A percentile compares a stretch with the other conserved stretches of the same genome.
These are phyloP conservation scores for Sinapis alba DNA, from an alignment of 441 rosid species.

Conservation along the genomic window DNA sequence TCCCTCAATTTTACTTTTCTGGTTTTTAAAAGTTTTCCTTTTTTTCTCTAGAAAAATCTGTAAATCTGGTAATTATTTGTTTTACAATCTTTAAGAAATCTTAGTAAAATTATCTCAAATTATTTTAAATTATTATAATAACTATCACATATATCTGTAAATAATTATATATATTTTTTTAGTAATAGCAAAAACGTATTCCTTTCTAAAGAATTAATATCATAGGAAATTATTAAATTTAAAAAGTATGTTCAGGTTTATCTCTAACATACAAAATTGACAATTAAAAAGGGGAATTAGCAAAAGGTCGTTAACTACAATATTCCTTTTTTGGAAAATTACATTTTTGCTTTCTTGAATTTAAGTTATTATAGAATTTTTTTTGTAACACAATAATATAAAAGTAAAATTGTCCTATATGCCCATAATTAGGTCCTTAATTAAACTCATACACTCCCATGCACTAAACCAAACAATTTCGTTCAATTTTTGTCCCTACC, in stretches of 20 bases:
- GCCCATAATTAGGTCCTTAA: no score
- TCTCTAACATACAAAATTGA: not conserved
- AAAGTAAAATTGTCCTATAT: no score
- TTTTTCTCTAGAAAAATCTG: not conserved
- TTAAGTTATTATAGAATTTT: not conserved
- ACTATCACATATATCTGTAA: not conserved
- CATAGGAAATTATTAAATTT: not conserved
- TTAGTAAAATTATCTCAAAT: not conserved
- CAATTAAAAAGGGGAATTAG: not conserved
- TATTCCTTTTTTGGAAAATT: not conserved
- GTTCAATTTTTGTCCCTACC: no score
- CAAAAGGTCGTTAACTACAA: not conserved
- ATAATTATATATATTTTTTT: not conserved
- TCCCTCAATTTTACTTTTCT: not conserved
- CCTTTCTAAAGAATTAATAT: not conserved
- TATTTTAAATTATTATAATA: not conserved
- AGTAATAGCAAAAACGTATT: not conserved
- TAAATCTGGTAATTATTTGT: not conserved
- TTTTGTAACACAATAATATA: not conserved
- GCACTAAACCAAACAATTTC: no score
- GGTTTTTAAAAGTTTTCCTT: not conserved
- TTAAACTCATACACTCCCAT: no score
- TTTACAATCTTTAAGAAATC: not conserved
- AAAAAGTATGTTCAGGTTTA: not conserved
- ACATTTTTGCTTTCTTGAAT: not conserved